Conservation (phyloP, 768 basidiomycete genomes). For the Rhodotorula toruloides region DNA sequence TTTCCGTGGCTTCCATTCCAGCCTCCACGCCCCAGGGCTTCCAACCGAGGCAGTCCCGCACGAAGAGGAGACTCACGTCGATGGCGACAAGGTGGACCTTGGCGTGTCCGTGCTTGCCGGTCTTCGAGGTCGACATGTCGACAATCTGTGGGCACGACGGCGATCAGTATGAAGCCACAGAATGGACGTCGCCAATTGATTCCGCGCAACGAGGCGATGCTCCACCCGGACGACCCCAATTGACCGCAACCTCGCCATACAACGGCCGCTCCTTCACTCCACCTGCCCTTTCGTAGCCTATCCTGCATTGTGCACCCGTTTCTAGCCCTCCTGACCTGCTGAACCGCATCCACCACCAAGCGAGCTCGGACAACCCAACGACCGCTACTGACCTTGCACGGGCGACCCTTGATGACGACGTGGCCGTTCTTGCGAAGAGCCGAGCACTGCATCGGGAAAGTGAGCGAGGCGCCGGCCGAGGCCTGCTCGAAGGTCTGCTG, state of each 20-base stretch:
- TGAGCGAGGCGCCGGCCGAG: slow-evolving; percentile 46
- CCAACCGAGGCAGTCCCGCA: too few relatives aligned
- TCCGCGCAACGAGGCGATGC: neutral
- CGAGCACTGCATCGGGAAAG: slow-evolving; percentile 64
- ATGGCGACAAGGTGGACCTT: slow-evolving; percentile 97
- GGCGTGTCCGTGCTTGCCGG: slow-evolving; percentile 99
- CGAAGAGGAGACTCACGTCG: slow-evolving; percentile 66
- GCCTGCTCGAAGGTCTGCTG: slow-evolving; percentile 42
- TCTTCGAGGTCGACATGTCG: slow-evolving; percentile 99
- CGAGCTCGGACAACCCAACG: neutral
- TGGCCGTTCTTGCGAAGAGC: slow-evolving; percentile 65
- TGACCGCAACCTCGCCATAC: neutral
- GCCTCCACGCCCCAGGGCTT: too few relatives aligned
- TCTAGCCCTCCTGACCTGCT: too few relatives aligned
- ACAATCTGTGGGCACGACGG: slow-evolving; percentile 56
- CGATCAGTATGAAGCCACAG: neutral
- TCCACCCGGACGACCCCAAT: neutral
- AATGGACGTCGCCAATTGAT: neutral
- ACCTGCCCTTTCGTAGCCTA: neutral
- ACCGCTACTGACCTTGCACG: slow-evolving; percentile 65
- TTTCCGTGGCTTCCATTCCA: too few relatives aligned
- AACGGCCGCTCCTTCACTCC: too few relatives aligned
- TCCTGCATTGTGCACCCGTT: too few relatives aligned
- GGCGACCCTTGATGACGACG: slow-evolving; percentile 95
- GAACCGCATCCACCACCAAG: neutral